Evolutionary conservation across 768 basidiomycete genomes (phyloP).

Genomic region (Tulasnella sp.): DNA sequence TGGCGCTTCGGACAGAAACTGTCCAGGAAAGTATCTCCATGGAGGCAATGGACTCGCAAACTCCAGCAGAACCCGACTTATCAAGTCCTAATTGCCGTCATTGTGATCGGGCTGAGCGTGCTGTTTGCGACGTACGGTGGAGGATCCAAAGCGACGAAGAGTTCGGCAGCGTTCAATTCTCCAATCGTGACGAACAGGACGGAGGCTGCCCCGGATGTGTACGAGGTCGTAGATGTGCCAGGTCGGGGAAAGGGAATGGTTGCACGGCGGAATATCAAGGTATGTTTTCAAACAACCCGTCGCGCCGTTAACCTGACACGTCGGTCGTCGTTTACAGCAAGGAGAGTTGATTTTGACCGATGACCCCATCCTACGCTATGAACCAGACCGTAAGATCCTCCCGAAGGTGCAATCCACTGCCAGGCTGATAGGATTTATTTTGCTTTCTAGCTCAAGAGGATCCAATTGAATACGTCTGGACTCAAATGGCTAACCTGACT

Average conservation of each 20-base stretch:
- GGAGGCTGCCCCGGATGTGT: background rate
- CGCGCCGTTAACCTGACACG: conserved; percentile 16
- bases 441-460: background rate
- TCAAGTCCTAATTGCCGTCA: background rate
- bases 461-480: conserved; percentile 4
- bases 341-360: background rate
- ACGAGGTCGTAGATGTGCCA: conserved; percentile 35
- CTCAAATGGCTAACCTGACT: conserved; percentile 19
- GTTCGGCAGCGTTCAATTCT: background rate
- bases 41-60: background rate
- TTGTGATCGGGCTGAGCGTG: conserved; percentile 23
- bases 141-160: background rate
- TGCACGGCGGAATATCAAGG: conserved; percentile 41
- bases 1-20: background rate
- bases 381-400: background rate
- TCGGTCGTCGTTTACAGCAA: background rate
- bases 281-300: background rate
- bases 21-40: background rate
- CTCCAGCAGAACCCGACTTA: background rate
- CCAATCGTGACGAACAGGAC: background rate
- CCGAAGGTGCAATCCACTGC: background rate
- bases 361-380: background rate
- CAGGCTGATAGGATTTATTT: background rate
- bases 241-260: conserved; percentile 46
- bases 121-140: background rate